phyloP scores from a whole-genome alignment of 169 alveolate species.

The Cryptosporidium ubiquitum region DNA sequence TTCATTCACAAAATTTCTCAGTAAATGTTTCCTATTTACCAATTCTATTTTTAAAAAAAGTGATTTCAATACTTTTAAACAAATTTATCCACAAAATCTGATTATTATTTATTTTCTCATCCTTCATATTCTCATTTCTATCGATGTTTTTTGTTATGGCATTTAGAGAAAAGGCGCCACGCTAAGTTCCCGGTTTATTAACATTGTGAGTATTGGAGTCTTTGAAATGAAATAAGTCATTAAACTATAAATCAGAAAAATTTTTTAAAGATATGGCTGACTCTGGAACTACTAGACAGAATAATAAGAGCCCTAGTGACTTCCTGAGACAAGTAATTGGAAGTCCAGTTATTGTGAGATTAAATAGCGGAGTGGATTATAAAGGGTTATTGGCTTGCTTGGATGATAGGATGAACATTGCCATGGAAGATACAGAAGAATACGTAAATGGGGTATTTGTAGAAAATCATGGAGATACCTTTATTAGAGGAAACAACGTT shows the following conservation, averaged over 20 bases:
- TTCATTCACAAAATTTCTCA: background rate
- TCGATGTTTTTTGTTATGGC: background rate
- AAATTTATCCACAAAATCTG: background rate
- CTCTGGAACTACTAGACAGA: background rate
- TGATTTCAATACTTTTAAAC: too few species aligned
- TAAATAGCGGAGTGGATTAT: conserved; percentile 68
- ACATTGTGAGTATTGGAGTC: background rate
- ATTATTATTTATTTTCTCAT: too few species aligned
- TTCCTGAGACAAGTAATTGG: conserved; percentile 68
- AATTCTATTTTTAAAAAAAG: too few species aligned
- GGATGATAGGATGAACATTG: conserved; percentile 88
- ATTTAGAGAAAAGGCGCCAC: background rate
- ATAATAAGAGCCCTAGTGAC: conserved; percentile 53
- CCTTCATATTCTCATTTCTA: too few species aligned
- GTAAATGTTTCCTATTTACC: background rate
- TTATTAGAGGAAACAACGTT: conserved; percentile 88
- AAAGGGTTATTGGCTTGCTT: conserved; percentile 84
- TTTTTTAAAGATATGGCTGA: background rate
- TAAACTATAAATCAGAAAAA: background rate
- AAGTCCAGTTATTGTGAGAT: conserved; percentile 60
- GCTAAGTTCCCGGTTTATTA: background rate
- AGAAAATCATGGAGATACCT: conserved; percentile 86
- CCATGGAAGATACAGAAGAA: conserved; percentile 86
- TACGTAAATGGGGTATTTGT: conserved; percentile 83
- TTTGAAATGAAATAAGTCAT: background rate